Conservation (phyloP, 768 basidiomycete species). For the Pilatotrama ljubarskyi region DNA sequence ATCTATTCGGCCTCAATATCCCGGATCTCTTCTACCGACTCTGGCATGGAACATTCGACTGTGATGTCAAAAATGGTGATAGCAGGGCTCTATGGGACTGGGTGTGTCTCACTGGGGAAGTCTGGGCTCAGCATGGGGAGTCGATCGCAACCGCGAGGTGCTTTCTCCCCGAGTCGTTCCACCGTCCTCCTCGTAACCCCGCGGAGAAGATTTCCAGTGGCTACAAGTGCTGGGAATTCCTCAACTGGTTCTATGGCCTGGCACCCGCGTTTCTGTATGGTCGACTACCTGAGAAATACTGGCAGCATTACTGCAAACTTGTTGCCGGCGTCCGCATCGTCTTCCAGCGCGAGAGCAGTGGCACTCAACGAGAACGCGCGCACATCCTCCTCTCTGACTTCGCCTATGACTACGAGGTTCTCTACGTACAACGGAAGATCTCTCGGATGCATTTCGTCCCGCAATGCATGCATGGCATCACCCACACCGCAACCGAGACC, state of each 20-base stretch:
- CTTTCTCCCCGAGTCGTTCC: constrained; percentile 43
- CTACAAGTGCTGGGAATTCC: constrained; percentile 33
- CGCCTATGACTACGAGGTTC: constrained; percentile 35
- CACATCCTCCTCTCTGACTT: constrained; percentile 31
- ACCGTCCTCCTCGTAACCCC: constrained; percentile 42
- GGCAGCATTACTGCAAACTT: constrained; percentile 31
- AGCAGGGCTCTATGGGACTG: constrained; percentile 33
- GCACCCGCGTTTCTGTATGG: constrained; percentile 29
- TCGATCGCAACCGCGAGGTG: constrained; percentile 31
- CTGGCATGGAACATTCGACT: constrained; percentile 32
- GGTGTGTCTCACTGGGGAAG: constrained; percentile 21
- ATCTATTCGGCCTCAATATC: constrained; percentile 39
- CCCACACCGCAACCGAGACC: constrained; percentile 32
- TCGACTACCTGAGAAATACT: constrained; percentile 29
- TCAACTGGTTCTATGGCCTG: constrained; percentile 24
- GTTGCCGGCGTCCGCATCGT: constrained; percentile 28
- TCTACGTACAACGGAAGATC: constrained; percentile 35
- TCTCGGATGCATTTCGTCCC: constrained; percentile 36
- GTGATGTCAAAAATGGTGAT: constrained; percentile 20
- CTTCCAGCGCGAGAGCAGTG: constrained; percentile 23
- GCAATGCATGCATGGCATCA: constrained; percentile 35
- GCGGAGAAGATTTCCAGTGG: too few relatives aligned
- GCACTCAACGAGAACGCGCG: background rate
- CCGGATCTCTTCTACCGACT: constrained; percentile 34
- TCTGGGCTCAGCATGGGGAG: constrained; percentile 40